Base-by-base conservation (phyloP, 2,329 filamentous ascomycete species). In the Knufia petricola region DNA sequence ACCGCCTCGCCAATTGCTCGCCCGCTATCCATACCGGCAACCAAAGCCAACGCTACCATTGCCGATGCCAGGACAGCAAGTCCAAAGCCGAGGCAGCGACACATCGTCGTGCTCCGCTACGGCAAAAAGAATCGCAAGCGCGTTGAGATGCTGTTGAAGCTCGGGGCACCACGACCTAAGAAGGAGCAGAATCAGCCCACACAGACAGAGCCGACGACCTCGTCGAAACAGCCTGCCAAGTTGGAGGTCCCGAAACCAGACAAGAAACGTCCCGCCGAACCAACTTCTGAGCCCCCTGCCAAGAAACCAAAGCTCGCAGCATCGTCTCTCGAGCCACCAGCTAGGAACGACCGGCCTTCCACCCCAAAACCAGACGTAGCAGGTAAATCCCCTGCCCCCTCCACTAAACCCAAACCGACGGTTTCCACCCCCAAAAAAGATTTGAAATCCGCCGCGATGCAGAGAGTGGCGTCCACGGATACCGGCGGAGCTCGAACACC, bases 51-150 rank as follows among this genome's bases (percentile, higher is more conserved):
- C 26, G 39, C 34, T 10, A 49, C 55, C 4, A 24, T 55, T 10
- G 46, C 50, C 9, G 51, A 53, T 42, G 53, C 51, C 12, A 31
- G 42, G 17, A 52, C 50, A 30, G 48, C 50, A 28, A 59, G 57
- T 42, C 57, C 57, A 13, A 54, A 54, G 10, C 57, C 57, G 3
- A 43, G 55, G 44, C 56, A 58, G 31, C 63, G 59, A 48, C 63
- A 73, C 30, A 62, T 76, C 38, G 69, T 76, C 21, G 74, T 66
- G 52, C 59, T 78, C 34, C 75, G 69, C 51, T 77, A 76, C 56
- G 71, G 72, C 13, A 75, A 70, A 56, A 60, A 67, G 34, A 71
- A 73, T 56, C 63, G 64, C 36, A 69, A 68, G 47, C 67, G 69
- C n/a, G 66, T 77, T 26, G 68, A 71, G 50, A 66, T 60, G 26